Conservation (phyloP, 768 basidiomycete species). For the Suillus decipiens region DNA sequence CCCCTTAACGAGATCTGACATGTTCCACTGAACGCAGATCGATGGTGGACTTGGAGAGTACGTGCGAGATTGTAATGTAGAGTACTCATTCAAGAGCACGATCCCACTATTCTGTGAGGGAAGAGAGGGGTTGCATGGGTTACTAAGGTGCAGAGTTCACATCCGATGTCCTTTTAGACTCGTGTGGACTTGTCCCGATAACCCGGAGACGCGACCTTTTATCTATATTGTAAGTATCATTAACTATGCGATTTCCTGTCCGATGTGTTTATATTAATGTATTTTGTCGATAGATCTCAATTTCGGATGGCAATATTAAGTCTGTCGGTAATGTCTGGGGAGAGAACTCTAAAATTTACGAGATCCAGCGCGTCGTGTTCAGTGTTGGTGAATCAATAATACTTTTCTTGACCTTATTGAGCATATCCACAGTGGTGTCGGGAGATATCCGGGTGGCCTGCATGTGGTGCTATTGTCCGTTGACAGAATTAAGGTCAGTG, state of each 20-base stretch:
- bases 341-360: not conserved
- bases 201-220: not conserved
- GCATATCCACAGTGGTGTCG: not conserved
- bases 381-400: not conserved
- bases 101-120: not conserved
- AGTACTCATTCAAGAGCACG: conserved; percentile 54
- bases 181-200: not conserved
- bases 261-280: not conserved
- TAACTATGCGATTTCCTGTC: not conserved
- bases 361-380: not conserved
- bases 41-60: conserved; percentile 70
- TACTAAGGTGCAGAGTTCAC: too few relatives aligned
- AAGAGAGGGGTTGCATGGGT: not conserved
- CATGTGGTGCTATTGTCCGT: not conserved
- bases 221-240: not conserved
- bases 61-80: conserved; percentile 88
- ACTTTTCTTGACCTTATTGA: not conserved
- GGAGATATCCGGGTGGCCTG: not conserved
- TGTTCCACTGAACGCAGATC: conserved; percentile 42
- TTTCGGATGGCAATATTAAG: not conserved
- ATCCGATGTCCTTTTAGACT: not conserved
- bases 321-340: not conserved
- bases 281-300: not conserved
- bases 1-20: not conserved
- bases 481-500: not conserved